Evolutionary conservation across 805 yeast species (phyloP).

Genomic region (Candida chilensis): DNA sequence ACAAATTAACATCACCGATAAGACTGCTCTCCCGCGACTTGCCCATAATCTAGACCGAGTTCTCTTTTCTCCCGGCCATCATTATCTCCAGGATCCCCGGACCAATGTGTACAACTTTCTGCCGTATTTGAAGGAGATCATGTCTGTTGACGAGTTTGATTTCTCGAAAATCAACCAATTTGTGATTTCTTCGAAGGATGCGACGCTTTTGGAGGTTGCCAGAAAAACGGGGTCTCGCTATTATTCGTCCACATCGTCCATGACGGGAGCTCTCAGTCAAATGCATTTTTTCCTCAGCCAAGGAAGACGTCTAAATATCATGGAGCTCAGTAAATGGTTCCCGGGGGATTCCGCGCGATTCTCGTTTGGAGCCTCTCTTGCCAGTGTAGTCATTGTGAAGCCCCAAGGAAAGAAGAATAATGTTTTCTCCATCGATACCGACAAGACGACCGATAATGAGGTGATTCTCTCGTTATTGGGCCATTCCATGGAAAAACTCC

Average conservation of each 20-base stretch:
- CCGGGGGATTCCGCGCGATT: slow-evolving; percentile 21
- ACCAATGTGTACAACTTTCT: slow-evolving; percentile 65
- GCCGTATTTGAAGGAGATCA: slow-evolving; percentile 47
- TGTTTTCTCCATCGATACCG: slow-evolving; percentile 61
- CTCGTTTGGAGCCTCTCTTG: slow-evolving; percentile 35
- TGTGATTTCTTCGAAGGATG: slow-evolving; percentile 63
- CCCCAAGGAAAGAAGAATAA: slow-evolving; percentile 28
- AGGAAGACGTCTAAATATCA: slow-evolving; percentile 41
- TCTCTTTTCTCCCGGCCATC: slow-evolving; percentile 75
- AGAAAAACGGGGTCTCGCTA: slow-evolving; percentile 24
- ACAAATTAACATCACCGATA: too few species aligned
- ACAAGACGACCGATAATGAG: slow-evolving; percentile 58
- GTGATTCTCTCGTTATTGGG: slow-evolving; percentile 69
- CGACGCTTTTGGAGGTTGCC: slow-evolving; percentile 39
- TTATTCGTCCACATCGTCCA: slow-evolving; percentile 79
- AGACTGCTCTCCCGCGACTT: slow-evolving; percentile 37
- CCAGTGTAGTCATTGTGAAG: slow-evolving; percentile 50
- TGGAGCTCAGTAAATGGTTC: slow-evolving; percentile 33
- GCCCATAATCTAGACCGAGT: slow-evolving; percentile 64
- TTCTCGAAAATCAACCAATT: slow-evolving; percentile 47
- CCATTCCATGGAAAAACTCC: slow-evolving; percentile 64
- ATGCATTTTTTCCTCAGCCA: slow-evolving; percentile 66
- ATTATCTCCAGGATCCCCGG: slow-evolving; percentile 69
- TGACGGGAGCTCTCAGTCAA: slow-evolving; percentile 71
- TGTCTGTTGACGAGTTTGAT: slow-evolving; percentile 58